Evolutionary conservation across 1,284 basidiomycete species (phyloP).

Genomic region (Rhodotorula sp.): DNA sequence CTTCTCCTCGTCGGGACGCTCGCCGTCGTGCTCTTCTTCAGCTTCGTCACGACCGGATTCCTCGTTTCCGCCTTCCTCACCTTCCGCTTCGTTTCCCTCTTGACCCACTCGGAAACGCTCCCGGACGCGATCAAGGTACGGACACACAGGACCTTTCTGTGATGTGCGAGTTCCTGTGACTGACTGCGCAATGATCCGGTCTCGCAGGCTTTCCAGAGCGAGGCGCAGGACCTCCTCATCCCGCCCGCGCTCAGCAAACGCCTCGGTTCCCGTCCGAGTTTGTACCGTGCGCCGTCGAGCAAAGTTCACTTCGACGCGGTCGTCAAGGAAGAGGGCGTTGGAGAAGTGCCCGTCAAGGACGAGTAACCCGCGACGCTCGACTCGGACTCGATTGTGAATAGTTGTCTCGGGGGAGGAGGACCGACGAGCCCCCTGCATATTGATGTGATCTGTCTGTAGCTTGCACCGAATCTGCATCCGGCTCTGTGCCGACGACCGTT

Average conservation of each 20-base stretch:
- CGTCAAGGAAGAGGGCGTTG: constrained; percentile 18
- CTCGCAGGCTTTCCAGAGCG: constrained; percentile 18
- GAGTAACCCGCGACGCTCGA: not conserved
- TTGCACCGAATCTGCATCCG: not conserved
- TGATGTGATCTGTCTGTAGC: not conserved
- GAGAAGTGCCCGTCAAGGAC: constrained; percentile 11
- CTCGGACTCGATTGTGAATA: not conserved
- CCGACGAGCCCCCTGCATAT: no score
- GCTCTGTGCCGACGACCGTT: no score
- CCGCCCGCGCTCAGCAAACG: not conserved
- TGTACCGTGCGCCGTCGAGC: not conserved
- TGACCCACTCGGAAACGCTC: constrained; percentile 18
- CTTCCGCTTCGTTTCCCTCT: constrained; percentile 20
- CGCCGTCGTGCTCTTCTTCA: constrained; percentile 10
- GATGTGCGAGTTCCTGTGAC: no score
- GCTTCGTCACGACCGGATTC: constrained; percentile 7
- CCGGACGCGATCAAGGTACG: constrained; percentile 25
- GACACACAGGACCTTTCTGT: no score
- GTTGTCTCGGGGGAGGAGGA: no score
- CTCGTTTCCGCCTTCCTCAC: constrained; percentile 18
- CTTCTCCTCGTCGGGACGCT: constrained; percentile 25
- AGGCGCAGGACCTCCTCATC: constrained; percentile 5
- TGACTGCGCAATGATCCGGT: not conserved
- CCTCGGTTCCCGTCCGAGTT: not conserved
- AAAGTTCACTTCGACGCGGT: constrained; percentile 23